Evolutionary conservation across 805 yeast species (phyloP), one percentile per base, ranked within the genome.

Genomic region (Lachancea kluyveri): DNA sequence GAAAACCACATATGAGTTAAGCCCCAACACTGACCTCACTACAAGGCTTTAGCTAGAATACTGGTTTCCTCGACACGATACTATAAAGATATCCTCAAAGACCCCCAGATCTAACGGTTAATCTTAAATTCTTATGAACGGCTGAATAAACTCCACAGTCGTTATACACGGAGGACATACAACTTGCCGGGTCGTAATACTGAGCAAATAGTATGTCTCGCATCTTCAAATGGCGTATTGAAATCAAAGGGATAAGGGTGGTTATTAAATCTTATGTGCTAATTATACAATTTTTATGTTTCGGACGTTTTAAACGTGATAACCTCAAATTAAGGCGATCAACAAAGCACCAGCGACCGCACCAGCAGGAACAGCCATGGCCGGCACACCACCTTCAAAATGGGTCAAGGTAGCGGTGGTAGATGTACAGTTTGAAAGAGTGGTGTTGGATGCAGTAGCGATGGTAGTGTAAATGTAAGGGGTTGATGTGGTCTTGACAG

Each of bases 401-500:
- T 35, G 13, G 39, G 26, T 23, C 39, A 41, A 42, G 29, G 37
- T 20, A 21, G 36, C 35, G 11, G 35, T 28, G 13, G 40, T 33
- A 10, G 45, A 35, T 13, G 41, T 24, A 23, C 37, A 40, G 42
- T 35, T 40, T 17, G 43, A 31, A 38, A 39, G 16, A 8, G 24
- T 5, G 15, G 25, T 10, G 23, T 30, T 33, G 20, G 31, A 19
- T n/a, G 23, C 37, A 22, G 39, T 26, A 8, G 51, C 41, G 16
- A 59, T 43, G 19, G 58, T 52, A 30, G 47, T 51, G 28, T 63
- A 60, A 20, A 57, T 47, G 49, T 44, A 50, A 30, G 60, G 50
- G n/a, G 67, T 62, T 30, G 65, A 62, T 11, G 67, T 61, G 16
- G 60, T 51, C 30, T 58, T 55, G 18, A 43, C 53, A 34, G 70